Evolutionary conservation across 208 protist species (phyloP).

Genomic region (Sergeia podlipaevii): DNA sequence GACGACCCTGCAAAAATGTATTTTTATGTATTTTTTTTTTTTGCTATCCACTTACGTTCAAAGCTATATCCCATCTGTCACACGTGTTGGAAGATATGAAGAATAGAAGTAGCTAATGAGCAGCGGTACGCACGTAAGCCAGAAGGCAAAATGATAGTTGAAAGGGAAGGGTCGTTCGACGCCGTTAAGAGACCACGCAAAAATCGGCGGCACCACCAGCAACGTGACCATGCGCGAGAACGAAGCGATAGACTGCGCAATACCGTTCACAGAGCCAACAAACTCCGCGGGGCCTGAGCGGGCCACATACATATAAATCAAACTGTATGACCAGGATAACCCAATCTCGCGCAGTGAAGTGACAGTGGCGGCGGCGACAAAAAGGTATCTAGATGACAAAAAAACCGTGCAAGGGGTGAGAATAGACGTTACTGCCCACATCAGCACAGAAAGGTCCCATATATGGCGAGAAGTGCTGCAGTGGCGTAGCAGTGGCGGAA

Average conservation of each 20-base stretch:
- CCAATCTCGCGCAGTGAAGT: constrained; percentile 12
- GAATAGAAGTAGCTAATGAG: constrained; percentile 22
- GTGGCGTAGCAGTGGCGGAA: constrained; percentile 4
- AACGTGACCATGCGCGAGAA: constrained; percentile 19
- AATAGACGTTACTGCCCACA: constrained; percentile 13
- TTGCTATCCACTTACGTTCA: background rate
- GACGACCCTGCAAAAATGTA: too few relatives aligned
- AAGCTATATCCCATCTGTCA: constrained; percentile 4
- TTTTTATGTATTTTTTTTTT: background rate
- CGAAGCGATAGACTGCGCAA: constrained; percentile 23
- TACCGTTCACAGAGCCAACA: constrained; percentile 21
- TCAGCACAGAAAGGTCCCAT: constrained; percentile 8
- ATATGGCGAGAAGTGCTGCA: too few relatives aligned
- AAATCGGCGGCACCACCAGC: constrained; percentile 18
- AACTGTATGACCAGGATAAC: constrained; percentile 17
- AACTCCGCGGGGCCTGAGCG: constrained; percentile 14
- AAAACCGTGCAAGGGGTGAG: constrained; percentile 5
- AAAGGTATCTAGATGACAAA: background rate
- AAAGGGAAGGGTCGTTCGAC: constrained; percentile 29
- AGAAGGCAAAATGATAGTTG: constrained; percentile 55
- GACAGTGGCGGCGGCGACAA: constrained; percentile 9
- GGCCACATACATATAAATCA: constrained; percentile 19
- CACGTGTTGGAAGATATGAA: constrained; percentile 16
- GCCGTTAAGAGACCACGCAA: constrained; percentile 26
- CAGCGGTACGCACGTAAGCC: constrained; percentile 35